Base-by-base conservation (phyloP, 306 rosid genomes). In the Quercus wislizeni region DNA sequence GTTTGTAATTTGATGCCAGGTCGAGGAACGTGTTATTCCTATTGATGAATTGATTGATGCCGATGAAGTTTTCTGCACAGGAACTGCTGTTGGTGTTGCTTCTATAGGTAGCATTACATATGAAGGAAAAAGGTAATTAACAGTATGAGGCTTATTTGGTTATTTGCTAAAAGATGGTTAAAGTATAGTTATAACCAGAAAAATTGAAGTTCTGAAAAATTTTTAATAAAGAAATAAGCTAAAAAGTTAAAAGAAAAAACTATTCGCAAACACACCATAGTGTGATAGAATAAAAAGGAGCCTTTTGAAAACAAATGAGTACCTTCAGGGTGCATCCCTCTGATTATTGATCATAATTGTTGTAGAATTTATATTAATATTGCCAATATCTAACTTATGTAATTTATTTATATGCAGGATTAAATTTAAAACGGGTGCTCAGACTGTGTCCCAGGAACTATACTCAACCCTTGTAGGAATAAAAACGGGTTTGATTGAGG, bases 11-110 rank as follows among this genome's bases (percentile, higher is more conserved):
- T 12, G 77, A 75, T 54, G 63, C 69, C 81, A 94, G 97, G 94
- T 91, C 6, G 94, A 93, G 83, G 97, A 95, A 69, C 89, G 94
- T 4, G 38, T 4, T 12, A 69, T 87, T 58, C 27, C 78, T 0
- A 88, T 90, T 81, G 97, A 91, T n/a, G 99, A 95, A 81, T 71
- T 95, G 89, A 56, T 65, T 1, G 94, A 88, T 15, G 99, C 93
- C 5, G 89, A 88, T 57, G 98, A 93, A 83, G 96, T 95, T 52
- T 95, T 95, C 82, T 93, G 98, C 90, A 90, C 98, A 0, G 99
- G 98, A 83, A 95, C 98, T 10, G 99, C 98, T 0, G 96, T 92
- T 1, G 97, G 91, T 52, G 96, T 94, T 78, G 97, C 96, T 58
- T 80, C 94, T 2, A 97, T 95, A 8, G 97, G 99, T 14, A 82